phyloP scores from a whole-genome alignment of 352 stramenopile genomes.

The Phytophthora hibernalis region DNA sequence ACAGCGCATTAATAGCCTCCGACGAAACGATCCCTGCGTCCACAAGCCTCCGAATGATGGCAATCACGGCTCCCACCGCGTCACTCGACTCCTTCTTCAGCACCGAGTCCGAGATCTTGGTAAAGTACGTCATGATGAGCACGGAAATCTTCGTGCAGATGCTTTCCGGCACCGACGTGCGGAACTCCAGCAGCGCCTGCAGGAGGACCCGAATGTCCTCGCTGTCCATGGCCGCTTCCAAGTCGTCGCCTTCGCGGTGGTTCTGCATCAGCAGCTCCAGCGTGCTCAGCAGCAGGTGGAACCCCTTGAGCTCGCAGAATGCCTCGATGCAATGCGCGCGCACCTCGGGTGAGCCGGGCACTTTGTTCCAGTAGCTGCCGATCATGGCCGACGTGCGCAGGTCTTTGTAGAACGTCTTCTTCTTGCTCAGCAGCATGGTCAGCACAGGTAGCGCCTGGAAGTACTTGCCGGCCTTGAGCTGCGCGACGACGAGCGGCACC shows the following conservation, averaged over 20 bases:
- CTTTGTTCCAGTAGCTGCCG: slow-evolving; percentile 91
- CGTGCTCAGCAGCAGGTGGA: slow-evolving; percentile 74
- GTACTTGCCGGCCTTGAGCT: slow-evolving; percentile 77
- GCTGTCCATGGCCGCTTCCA: slow-evolving; percentile 71
- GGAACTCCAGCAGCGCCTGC: slow-evolving; percentile 82
- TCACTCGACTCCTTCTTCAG: slow-evolving; percentile 91
- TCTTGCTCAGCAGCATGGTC: slow-evolving; percentile 91
- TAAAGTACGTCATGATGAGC: slow-evolving; percentile 86
- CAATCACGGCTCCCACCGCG: slow-evolving; percentile 78
- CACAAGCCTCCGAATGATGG: slow-evolving; percentile 81
- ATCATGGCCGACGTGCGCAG: slow-evolving; percentile 88
- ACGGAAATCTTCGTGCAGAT: slow-evolving; percentile 75
- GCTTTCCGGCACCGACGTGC: slow-evolving; percentile 65
- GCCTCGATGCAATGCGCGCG: slow-evolving; percentile 82
- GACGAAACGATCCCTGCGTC: slow-evolving; percentile 63
- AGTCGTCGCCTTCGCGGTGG: slow-evolving; percentile 45
- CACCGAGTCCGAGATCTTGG: slow-evolving; percentile 75
- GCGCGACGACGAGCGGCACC: slow-evolving; percentile 72
- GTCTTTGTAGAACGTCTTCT: slow-evolving; percentile 92
- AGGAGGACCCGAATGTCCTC: slow-evolving; percentile 85
- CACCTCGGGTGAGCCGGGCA: slow-evolving; percentile 80
- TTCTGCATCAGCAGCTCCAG: slow-evolving; percentile 77
- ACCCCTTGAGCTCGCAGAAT: slow-evolving; percentile 87
- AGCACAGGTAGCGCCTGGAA: slow-evolving; percentile 71
- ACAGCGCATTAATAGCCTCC: slow-evolving; percentile 72